These are phyloP conservation scores for Picea sitchensis DNA, from an alignment of 75 land plant species.

Conservation along the genomic window DNA sequence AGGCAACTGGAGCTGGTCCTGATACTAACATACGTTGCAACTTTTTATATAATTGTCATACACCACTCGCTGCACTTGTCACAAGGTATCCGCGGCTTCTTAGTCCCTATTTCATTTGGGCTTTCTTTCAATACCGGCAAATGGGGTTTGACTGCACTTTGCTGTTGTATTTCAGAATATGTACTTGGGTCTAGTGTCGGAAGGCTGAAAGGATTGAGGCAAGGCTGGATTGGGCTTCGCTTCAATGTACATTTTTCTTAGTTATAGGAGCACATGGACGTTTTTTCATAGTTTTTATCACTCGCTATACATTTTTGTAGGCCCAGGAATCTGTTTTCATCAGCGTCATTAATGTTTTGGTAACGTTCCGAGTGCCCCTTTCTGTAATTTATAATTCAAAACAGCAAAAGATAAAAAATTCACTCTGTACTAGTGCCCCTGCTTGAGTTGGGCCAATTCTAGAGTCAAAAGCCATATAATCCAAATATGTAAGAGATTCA, in stretches of 20 bases:
- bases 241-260: slow-evolving; percentile 1
- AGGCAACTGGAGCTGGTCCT: not conserved
- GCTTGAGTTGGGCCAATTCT: too few relatives aligned
- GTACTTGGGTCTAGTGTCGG: not conserved
- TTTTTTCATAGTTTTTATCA: too few relatives aligned
- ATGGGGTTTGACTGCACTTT: not conserved
- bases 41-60: not conserved
- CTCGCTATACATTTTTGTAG: too few relatives aligned
- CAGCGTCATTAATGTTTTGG: too few relatives aligned
- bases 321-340: too few relatives aligned
- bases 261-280: too few relatives aligned
- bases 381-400: too few relatives aligned
- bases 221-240: slow-evolving; percentile 10
- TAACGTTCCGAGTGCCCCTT: too few relatives aligned
- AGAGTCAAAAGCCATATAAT: too few relatives aligned
- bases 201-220: slow-evolving; percentile 6
- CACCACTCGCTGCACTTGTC: slow-evolving; percentile 1
- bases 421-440: too few relatives aligned
- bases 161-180: not conserved
- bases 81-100: not conserved
- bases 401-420: too few relatives aligned
- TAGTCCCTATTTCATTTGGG: not conserved
- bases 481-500: too few relatives aligned
- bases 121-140: not conserved
- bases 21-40: slow-evolving; percentile 1